Base-by-base conservation (phyloP, 2,329 filamentous ascomycete species). In the Aspergillus sergii region DNA sequence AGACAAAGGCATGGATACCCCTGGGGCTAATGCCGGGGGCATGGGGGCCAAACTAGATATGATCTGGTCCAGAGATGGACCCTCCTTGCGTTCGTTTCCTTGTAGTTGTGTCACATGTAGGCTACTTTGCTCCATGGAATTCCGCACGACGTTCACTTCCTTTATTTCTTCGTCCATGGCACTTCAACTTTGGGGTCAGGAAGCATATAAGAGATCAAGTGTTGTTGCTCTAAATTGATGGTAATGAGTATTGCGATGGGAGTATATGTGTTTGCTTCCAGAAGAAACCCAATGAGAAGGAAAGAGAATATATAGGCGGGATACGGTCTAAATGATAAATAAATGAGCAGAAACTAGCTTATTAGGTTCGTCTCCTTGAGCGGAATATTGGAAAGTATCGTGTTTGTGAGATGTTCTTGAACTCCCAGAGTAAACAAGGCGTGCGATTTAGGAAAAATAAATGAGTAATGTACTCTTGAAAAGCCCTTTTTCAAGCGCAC, bases 41-140 rank as follows among this genome's bases (percentile, higher is more conserved):
- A 55, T 57, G 30, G 63, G 66, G 41, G 66, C 58, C 50, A 72
- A 61, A 34, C 67, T 65, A 21, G 72, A 66, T 32, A 78, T 53
- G 11, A 77, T 56, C n/a, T 73, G 48, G 9, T 62, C 54, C 43
- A 75, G 67, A 16, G 71, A 62, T 57, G 75, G 75, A 11, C 72
- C 58, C 14, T 72, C 68, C 45, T 73, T 55, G 19, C 43, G 53
- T 45, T 60, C 30, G 11, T 21, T 32, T n/a, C 16, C 26, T 32
- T 21, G 46, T 19, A 19, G 21, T 54, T 28, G 14, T 34, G 21
- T 28, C 32, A 58, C 28, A 36, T n/a, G 28, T 16, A 46, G 30
- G 45, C 57, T 30, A 32, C 10, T 26, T 30, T 39, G 51, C 28
- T 43, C 14, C 53, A 56, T 41, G 32, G 39, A 12, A 30, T 50